These are phyloP conservation scores for Calcarisporium arbuscula DNA, from an alignment of 2,329 filamentous ascomycete species.

Conservation along the genomic window DNA sequence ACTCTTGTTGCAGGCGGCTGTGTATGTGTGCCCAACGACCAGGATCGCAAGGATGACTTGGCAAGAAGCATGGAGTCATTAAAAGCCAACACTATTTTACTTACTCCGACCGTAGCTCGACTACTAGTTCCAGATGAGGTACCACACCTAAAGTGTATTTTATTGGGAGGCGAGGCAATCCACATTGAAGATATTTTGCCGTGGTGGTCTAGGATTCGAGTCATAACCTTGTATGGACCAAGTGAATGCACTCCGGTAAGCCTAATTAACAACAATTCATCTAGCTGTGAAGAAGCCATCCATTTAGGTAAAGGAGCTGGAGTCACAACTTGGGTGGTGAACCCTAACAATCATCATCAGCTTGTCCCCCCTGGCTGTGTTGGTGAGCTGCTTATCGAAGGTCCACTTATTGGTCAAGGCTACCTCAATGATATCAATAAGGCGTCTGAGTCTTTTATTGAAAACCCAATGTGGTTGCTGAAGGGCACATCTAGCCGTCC, in stretches of 20 bases:
- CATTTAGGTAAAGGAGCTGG: slow-evolving; percentile 5
- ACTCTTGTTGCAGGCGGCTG: slow-evolving; percentile 40
- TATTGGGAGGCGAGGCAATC: slow-evolving; percentile 3
- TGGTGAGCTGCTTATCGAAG: slow-evolving; percentile 39
- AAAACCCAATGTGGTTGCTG: slow-evolving; percentile 38
- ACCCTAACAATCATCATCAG: slow-evolving; percentile 27
- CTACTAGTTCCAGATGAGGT: slow-evolving; percentile 2
- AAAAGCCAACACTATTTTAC: not conserved
- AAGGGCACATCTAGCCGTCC: slow-evolving; percentile 18
- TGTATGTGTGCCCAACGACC: slow-evolving; percentile 38
- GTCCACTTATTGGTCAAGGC: slow-evolving; percentile 45
- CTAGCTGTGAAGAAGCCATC: no score
- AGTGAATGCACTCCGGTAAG: no score
- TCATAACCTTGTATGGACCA: slow-evolving; percentile 11
- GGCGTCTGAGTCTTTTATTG: slow-evolving; percentile 44
- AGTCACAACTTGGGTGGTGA: slow-evolving; percentile 30
- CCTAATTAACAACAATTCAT: no score
- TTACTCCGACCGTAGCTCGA: slow-evolving; percentile 3
- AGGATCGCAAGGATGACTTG: not conserved
- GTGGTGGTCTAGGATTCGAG: not conserved
- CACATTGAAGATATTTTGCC: not conserved
- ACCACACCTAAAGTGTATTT: not conserved
- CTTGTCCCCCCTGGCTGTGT: slow-evolving; percentile 32
- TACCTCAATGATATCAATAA: slow-evolving; percentile 47
- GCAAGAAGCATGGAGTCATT: not conserved